Evolutionary conservation across 75 land plant genomes (phyloP).

Genomic region (Chamaecyparis obtusa): DNA sequence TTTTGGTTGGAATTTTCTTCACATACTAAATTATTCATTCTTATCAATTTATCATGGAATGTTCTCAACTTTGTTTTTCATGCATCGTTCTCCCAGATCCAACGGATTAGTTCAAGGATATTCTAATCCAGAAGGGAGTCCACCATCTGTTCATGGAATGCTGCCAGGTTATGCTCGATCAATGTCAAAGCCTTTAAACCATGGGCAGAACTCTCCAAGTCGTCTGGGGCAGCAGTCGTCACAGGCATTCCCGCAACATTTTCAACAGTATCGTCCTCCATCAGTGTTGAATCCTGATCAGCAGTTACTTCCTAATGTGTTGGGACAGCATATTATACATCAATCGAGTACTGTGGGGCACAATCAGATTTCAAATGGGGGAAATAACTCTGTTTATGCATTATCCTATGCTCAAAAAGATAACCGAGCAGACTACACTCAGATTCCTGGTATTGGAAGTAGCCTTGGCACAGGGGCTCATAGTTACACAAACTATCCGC

Average conservation of each 20-base stretch:
- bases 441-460: conserved; percentile 2
- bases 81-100: conserved; percentile 22
- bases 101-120: conserved; percentile 28
- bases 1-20: not conserved
- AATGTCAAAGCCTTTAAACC: conserved; percentile 33
- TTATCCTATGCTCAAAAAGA: conserved; percentile 6
- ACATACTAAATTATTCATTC: not conserved
- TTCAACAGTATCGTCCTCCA: conserved; percentile 9
- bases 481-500: conserved; percentile 22
- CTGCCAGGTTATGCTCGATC: conserved; percentile 12
- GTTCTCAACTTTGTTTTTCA: conserved; percentile 1
- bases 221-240: conserved; percentile 40
- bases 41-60: not conserved
- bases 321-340: not conserved
- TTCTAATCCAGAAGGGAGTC: conserved; percentile 32
- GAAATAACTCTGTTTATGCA: not conserved
- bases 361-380: conserved; percentile 5
- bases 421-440: conserved; percentile 3
- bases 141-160: conserved; percentile 28
- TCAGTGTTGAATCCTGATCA: conserved; percentile 16
- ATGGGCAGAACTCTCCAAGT: conserved; percentile 43
- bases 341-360: not conserved
- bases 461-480: conserved; percentile 2
- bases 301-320: conserved; percentile 4
- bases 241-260: conserved; percentile 25